Evolutionary conservation across 192 early-diverging fungal genomes (phyloP), one percentile per base, ranked within the genome.

Genomic region (Backusella parvicylindrica): DNA sequence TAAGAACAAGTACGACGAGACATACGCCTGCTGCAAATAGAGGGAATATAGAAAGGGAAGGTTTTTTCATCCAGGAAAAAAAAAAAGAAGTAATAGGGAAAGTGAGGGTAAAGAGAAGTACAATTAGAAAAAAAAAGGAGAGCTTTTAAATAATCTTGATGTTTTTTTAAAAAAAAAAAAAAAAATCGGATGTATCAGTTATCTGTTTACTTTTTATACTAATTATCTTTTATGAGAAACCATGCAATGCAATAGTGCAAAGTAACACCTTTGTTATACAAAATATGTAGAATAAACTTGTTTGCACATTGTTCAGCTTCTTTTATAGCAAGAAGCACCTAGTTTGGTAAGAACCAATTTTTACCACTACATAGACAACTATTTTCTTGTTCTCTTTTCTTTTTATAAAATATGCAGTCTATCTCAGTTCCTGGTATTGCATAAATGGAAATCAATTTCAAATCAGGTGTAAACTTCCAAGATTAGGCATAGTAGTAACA

Each of bases 1-100:
- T 12, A 50, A 72, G 35, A 16, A 72, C 50, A 31, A 72, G 50
- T 11, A 72, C 71, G 33, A 33, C 32, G 18, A 72, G 50, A 72
- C 71, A 72, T 32, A 72, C 53, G 8, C 71, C 56, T 12, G 71
- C 71, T 37, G 50, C 50, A 60, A 72, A 53, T 16, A 72, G 30
- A 1, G 71, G 71, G 35, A 72, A 53, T n/a, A 60, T 35, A 37
- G 71, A 60, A 35, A 64, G 36, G 5, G 71, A 64, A 16, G 47
- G 50, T 38, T 53, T 33, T 53, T 72, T 72, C 71, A 72, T 72
- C 11, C 21, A 31, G 37, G 30, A 47, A 13, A 70, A 70, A 49
- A 35, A 35, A 35, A 66, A 49, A 30, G 65, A n/a, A 37, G 31
- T 31, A 36, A 70, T 31, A 43, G 68, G 16, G 33, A 37, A 35